These are phyloP conservation scores for Scheffersomyces titani DNA, from an alignment of 1,139 yeast genomes.

Conservation along the genomic window DNA sequence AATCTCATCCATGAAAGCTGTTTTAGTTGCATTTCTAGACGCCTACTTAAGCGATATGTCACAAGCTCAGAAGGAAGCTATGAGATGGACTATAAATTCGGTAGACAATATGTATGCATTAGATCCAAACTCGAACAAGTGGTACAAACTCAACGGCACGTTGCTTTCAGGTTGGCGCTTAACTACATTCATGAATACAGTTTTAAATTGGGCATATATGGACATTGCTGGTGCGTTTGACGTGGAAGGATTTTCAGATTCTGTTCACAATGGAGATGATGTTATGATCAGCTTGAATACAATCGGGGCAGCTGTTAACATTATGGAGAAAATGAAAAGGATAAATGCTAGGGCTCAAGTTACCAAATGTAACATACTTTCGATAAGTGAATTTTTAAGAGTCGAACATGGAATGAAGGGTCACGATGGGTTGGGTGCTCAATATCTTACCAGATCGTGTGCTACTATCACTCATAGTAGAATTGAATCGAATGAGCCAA, in stretches of 20 bases:
- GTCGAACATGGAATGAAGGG: background rate
- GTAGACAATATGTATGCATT: background rate
- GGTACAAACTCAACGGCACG: background rate
- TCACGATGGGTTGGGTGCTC: background rate
- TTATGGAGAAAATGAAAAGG: background rate
- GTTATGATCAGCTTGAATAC: background rate
- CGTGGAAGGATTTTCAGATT: background rate
- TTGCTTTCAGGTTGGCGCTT: background rate
- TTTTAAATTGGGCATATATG: background rate
- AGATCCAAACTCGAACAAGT: background rate
- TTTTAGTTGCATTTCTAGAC: background rate
- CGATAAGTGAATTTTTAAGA: background rate
- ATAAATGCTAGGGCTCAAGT: background rate
- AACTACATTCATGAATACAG: background rate
- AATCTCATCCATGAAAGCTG: background rate
- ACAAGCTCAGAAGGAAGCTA: background rate
- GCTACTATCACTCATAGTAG: background rate
- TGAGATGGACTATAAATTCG: background rate
- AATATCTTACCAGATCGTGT: background rate
- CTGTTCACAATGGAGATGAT: background rate
- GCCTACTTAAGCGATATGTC: background rate
- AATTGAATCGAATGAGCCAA: background rate
- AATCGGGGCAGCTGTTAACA: background rate
- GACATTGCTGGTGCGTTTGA: background rate
- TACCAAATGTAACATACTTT: background rate